Base-by-base conservation (phyloP, 164 flowering plant species). In the Pachysandra terminalis region DNA sequence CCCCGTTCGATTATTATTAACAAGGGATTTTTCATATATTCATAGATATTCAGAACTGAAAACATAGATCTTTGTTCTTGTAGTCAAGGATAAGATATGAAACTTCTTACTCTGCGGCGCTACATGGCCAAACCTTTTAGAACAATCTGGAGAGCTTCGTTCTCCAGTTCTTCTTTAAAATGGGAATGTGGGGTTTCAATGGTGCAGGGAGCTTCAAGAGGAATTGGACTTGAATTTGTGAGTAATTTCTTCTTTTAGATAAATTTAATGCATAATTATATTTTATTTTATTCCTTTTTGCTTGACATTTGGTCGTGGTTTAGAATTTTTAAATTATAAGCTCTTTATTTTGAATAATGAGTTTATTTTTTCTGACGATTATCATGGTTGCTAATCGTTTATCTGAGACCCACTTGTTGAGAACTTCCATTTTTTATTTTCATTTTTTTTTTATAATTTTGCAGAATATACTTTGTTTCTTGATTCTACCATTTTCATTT, bases 141-240 rank as follows among this genome's bases (percentile, higher is more conserved):
- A 26, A 25, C 71, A 26, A 59, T 65, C 23, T 51, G 23, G 41
- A 74, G 52, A 19, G 67, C 65, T 61, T 69, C 77, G 26, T 71
- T 71, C 57, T 75, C 66, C 65, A 71, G 25, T 27, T 67, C 70
- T 40, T 66, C 73, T 27, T 19, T 61, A 37, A 64, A 61, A 16
- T 40, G 48, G 61, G 56, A 67, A 59, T 77, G 70, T 52, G 80
- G 78, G 23, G 76, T 81, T 61, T 76, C 82, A 13, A 72, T 81
- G 80, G 80, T 81, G 19, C 84, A 81, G 65, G 82, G 84, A 32
- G 82, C 84, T 70, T 79, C 84, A 13, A 66, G 84, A 53, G 84
- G 84, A 64, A 79, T 81, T 56, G 84, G 82, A 48, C 79, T 81
- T 57, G 84, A 81, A 79, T 82, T 82, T 63, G 83, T 80, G 45